Percentiles rank a stretch among this genome's conserved stretches.
Conservation (phyloP, 2,329 filamentous ascomycete genomes). For the Fusarium oxysporum region DNA sequence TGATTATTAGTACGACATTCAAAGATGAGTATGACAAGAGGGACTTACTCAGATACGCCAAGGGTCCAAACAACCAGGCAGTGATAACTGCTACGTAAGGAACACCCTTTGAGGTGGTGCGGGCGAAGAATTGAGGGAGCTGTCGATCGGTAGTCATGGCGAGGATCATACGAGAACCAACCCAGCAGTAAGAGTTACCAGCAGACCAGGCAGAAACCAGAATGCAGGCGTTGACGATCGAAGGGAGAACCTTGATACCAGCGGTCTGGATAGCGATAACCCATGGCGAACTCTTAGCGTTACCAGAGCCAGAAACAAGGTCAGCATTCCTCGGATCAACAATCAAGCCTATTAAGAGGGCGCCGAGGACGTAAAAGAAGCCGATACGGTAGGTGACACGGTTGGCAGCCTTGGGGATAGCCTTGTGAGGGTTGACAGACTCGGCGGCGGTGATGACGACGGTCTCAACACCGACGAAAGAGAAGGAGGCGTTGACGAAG, state of each 20-base stretch:
- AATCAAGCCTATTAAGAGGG: conserved; percentile 68
- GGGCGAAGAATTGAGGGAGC: conserved; percentile 70
- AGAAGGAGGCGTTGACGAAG: conserved; percentile 66
- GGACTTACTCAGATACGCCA: conserved; percentile 76
- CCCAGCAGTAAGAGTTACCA: conserved; percentile 64
- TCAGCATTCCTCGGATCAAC: conserved; percentile 72
- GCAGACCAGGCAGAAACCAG: conserved; percentile 74
- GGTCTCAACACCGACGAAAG: conserved; percentile 57
- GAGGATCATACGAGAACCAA: conserved; percentile 75
- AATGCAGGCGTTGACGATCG: conserved; percentile 75
- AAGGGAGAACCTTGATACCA: conserved; percentile 71
- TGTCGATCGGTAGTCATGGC: conserved; percentile 75
- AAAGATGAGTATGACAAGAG: accelerated
- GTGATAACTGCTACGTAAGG: conserved; percentile 66
- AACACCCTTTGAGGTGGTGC: conserved; percentile 70
- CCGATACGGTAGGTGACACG: conserved; percentile 70
- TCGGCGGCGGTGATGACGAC: conserved; percentile 70
- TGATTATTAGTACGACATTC: neutral
- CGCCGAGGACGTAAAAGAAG: conserved; percentile 69
- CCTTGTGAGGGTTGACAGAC: conserved; percentile 69
- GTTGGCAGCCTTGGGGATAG: conserved; percentile 71
- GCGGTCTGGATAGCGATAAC: conserved; percentile 77
- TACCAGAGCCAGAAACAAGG: conserved; percentile 57
- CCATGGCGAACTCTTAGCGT: conserved; percentile 69
- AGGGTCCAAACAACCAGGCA: conserved; percentile 69